Conservation (phyloP, 345 rosid species). For the Erodium maritimum region DNA sequence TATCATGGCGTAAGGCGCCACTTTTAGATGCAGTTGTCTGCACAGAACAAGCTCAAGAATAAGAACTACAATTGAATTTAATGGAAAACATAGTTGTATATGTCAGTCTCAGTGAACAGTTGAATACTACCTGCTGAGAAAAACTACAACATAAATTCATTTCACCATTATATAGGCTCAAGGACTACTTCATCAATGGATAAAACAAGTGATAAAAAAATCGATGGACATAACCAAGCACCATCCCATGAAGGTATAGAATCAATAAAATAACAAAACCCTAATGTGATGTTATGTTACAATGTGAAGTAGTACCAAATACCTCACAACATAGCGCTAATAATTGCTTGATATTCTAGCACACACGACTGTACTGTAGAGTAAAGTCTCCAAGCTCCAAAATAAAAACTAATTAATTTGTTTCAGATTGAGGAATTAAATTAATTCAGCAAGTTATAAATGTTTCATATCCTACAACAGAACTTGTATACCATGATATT, state of each 20-base stretch:
- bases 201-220: too few species aligned
- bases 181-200: not conserved
- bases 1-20: slow-evolving; percentile 68
- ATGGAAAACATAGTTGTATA: not conserved
- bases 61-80: not conserved
- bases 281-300: not conserved
- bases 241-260: not conserved
- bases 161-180: not conserved
- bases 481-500: too few species aligned
- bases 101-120: not conserved
- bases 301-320: not conserved
- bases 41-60: slow-evolving; percentile 4
- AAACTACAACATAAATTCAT: not conserved
- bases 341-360: not conserved
- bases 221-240: not conserved
- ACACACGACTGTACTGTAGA: not conserved
- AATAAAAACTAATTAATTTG: too few species aligned
- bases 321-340: not conserved
- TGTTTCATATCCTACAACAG: too few species aligned
- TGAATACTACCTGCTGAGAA: not conserved
- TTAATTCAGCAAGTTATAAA: too few species aligned
- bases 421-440: too few species aligned
- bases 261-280: not conserved
- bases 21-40: slow-evolving; percentile 69
- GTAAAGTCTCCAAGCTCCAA: not conserved